These are phyloP conservation scores for Boletus speciosus DNA, from an alignment of 768 basidiomycete species.

Conservation along the genomic window DNA sequence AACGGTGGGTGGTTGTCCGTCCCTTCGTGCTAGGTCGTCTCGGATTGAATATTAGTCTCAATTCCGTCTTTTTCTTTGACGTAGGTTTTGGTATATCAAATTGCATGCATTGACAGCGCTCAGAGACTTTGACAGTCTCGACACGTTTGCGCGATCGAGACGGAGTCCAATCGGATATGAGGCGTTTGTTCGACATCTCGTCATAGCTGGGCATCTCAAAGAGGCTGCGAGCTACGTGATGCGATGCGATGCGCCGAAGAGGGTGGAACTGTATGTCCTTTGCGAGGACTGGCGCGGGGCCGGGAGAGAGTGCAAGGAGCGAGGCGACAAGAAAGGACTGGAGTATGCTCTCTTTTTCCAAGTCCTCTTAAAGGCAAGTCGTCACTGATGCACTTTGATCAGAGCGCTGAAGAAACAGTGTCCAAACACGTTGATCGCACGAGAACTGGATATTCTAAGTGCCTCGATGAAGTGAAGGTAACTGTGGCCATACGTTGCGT, in stretches of 20 bases:
- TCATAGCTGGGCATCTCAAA: conserved; percentile 66
- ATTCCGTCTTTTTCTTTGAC: neutral
- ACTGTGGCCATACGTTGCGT: neutral
- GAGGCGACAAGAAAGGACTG: conserved; percentile 77
- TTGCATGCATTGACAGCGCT: conserved; percentile 75
- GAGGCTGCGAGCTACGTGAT: conserved; percentile 78
- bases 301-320: conserved; percentile 85
- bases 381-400: conserved; percentile 2
- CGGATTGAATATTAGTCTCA: neutral
- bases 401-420: conserved; percentile 72
- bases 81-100: conserved; percentile 92
- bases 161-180: conserved; percentile 96
- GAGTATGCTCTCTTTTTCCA: conserved; percentile 55
- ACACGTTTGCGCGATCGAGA: conserved; percentile 80
- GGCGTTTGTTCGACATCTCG: conserved; percentile 77
- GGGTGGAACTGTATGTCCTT: conserved; percentile 83
- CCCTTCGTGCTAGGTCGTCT: neutral
- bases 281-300: conserved; percentile 91
- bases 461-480: conserved; percentile 61
- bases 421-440: conserved; percentile 75
- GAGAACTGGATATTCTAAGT: conserved; percentile 70
- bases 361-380: too few species aligned
- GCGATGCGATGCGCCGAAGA: conserved; percentile 77
- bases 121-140: conserved; percentile 83
- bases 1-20: conserved; percentile 53